Conservation (phyloP, 345 rosid species). For the Salix caprea region DNA sequence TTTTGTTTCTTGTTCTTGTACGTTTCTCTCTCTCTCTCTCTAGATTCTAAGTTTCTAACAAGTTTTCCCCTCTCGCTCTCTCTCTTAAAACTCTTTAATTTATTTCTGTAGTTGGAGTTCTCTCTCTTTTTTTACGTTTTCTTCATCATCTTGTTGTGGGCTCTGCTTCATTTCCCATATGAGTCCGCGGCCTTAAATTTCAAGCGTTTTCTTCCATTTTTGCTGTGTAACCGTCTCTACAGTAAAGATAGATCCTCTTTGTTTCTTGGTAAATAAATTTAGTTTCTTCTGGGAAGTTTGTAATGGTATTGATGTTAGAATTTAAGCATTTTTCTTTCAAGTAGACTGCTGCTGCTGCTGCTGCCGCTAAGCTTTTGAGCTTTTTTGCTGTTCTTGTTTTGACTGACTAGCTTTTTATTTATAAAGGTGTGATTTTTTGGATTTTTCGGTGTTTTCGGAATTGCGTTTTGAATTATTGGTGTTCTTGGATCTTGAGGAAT, state of each 20-base stretch:
- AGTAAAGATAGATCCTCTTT: not conserved
- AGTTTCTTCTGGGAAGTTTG: not conserved
- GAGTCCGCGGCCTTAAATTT: not conserved
- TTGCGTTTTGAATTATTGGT: not conserved
- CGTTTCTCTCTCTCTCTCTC: not conserved
- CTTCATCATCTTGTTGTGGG: not conserved
- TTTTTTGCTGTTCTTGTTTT: not conserved
- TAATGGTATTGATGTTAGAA: not conserved
- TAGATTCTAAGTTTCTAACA: not conserved
- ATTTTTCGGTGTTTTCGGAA: not conserved
- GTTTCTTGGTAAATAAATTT: not conserved
- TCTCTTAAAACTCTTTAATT: not conserved
- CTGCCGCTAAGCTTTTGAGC: not conserved
- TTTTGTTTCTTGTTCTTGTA: not conserved
- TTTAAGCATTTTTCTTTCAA: not conserved
- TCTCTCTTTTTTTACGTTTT: not conserved
- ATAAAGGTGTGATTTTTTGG: not conserved
- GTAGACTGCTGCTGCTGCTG: not conserved
- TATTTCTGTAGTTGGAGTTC: not conserved
- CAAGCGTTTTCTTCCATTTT: not conserved
- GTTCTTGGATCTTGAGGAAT: constrained; percentile 2
- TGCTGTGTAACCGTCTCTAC: not conserved
- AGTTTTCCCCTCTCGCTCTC: not conserved
- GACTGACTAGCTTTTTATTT: not conserved
- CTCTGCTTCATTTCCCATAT: not conserved